Conservation (phyloP, 2,329 filamentous ascomycete species). For the Alternaria postmessia region DNA sequence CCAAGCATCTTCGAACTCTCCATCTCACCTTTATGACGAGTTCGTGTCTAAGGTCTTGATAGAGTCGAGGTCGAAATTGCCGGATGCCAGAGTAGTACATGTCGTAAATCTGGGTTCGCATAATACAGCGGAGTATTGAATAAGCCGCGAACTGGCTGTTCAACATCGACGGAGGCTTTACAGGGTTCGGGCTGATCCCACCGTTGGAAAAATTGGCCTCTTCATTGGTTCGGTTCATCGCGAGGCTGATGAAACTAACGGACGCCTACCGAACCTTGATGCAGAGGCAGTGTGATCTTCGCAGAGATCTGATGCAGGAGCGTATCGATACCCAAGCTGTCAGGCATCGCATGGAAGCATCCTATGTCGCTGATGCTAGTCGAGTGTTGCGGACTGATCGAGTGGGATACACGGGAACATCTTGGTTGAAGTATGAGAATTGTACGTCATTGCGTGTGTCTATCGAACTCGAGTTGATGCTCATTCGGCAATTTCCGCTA, state of each 20-base stretch:
- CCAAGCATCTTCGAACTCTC: background rate
- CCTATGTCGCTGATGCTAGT: background rate
- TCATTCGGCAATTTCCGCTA: background rate
- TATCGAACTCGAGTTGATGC: background rate
- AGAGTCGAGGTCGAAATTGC: fast-evolving
- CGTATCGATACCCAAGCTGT: background rate
- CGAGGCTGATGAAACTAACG: background rate
- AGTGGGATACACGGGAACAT: no score
- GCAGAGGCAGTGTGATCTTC: background rate
- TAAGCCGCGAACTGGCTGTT: background rate
- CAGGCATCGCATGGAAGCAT: background rate
- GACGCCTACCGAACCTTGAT: background rate
- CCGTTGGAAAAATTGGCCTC: background rate
- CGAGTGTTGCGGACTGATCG: no score
- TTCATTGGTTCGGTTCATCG: background rate
- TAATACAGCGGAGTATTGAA: background rate
- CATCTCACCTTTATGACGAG: background rate
- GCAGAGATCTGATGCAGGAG: background rate
- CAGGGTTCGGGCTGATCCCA: background rate
- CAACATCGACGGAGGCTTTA: no score
- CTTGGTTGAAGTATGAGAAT: no score
- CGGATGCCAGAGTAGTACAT: background rate
- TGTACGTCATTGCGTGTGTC: background rate
- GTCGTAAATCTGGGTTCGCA: background rate
- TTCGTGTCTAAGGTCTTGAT: background rate